These are phyloP conservation scores for Phialophora expanda DNA, from an alignment of 2,329 filamentous ascomycete genomes.

Conservation along the genomic window DNA sequence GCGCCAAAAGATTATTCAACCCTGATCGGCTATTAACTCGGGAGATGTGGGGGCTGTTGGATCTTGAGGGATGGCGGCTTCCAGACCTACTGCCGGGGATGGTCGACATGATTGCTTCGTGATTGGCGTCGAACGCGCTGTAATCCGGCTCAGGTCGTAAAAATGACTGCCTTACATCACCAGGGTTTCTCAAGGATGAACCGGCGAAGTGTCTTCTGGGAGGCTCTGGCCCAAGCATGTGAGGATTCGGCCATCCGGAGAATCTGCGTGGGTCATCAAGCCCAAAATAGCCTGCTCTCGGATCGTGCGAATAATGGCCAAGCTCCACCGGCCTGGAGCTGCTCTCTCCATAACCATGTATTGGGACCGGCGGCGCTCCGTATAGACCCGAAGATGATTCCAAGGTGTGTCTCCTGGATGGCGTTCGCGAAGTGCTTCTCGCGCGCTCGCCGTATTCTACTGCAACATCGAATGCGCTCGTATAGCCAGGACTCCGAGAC, in stretches of 20 bases:
- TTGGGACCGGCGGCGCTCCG: slow-evolving; percentile 28
- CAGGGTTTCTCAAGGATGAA: slow-evolving; percentile 27
- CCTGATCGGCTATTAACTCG: slow-evolving; percentile 37
- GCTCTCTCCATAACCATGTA: slow-evolving; percentile 26
- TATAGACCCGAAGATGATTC: slow-evolving; percentile 31
- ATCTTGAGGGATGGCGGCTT: slow-evolving; percentile 37
- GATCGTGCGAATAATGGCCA: slow-evolving; percentile 28
- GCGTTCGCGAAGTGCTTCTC: slow-evolving; percentile 34
- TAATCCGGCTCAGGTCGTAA: slow-evolving; percentile 38
- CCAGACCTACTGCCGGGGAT: slow-evolving; percentile 38
- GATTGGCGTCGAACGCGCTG: slow-evolving; percentile 39
- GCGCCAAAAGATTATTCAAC: slow-evolving; percentile 34
- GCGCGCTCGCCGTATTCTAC: slow-evolving; percentile 31
- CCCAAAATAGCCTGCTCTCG: slow-evolving; percentile 30
- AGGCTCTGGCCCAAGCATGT: slow-evolving; percentile 25
- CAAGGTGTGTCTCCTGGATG: slow-evolving; percentile 36
- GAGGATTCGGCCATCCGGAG: slow-evolving; percentile 20
- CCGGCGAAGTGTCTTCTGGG: slow-evolving; percentile 27
- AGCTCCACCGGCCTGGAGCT: slow-evolving; percentile 29
- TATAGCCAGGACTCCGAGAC: slow-evolving; percentile 29
- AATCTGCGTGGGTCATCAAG: slow-evolving; percentile 27
- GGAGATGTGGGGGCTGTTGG: slow-evolving; percentile 37
- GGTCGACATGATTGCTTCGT: slow-evolving; percentile 40
- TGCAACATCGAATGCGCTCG: slow-evolving; percentile 23
- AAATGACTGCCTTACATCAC: slow-evolving; percentile 30